Conservation (phyloP, 768 basidiomycete species). For the Suillus spraguei region DNA sequence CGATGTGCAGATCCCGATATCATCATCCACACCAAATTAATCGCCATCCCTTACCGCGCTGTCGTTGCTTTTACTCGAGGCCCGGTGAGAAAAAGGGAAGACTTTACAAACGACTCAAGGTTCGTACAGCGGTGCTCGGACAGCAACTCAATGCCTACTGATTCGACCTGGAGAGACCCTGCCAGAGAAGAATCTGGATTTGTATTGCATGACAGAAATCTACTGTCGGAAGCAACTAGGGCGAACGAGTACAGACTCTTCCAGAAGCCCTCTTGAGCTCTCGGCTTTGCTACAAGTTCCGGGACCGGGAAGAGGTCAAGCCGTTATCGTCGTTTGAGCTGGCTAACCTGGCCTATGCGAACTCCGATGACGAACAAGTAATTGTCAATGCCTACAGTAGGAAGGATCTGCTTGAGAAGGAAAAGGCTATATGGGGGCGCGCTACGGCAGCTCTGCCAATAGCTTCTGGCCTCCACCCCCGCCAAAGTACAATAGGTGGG, state of each 20-base stretch:
- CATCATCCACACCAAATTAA: slow-evolving; percentile 14
- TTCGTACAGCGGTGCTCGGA: slow-evolving; percentile 12
- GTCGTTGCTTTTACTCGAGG: slow-evolving; percentile 8
- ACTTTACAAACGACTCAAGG: slow-evolving; percentile 13
- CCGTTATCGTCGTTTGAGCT: no score
- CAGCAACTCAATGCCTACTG: slow-evolving; percentile 11
- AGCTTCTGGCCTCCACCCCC: neutral
- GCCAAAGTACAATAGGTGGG: neutral
- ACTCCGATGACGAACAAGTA: slow-evolving; percentile 10
- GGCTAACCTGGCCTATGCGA: no score
- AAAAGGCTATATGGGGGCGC: slow-evolving; percentile 21
- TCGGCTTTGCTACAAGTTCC: no score
- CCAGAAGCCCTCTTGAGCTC: no score
- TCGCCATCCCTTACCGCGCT: slow-evolving; percentile 20
- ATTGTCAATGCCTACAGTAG: slow-evolving; percentile 16
- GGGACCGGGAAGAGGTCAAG: no score
- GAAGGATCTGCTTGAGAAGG: slow-evolving; percentile 15
- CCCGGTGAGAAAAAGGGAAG: slow-evolving; percentile 10
- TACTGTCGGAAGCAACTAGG: slow-evolving; percentile 15
- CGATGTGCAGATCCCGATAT: neutral
- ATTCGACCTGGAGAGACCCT: no score
- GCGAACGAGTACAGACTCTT: no score
- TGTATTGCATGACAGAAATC: slow-evolving; percentile 24
- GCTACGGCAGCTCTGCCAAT: slow-evolving; percentile 9
- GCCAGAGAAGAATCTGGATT: slow-evolving; percentile 17